Base-by-base conservation (phyloP, 164 flowering plant genomes). In the Kalanchoe fedtschenkoi region DNA sequence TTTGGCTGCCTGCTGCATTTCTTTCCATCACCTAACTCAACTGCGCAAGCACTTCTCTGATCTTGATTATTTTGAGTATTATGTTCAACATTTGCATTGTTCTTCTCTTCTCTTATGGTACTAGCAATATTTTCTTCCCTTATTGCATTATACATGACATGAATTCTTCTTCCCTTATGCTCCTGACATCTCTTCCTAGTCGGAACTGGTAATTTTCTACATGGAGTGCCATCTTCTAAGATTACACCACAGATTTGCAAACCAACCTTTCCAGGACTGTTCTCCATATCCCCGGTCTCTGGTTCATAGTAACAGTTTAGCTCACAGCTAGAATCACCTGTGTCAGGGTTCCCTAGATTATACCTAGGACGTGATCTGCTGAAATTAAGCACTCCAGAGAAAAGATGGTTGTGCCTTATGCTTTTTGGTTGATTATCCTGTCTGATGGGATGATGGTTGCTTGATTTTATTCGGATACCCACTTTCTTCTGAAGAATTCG, bases 151-250 rank as follows among this genome's bases (percentile, higher is more conserved):
- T 38, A 55, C 15, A 15, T 34, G 29, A 19, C 65, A 21, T 67
- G 66, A 29, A 70, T 56, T 57, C 61, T 76, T 75, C 62, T 73
- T 6, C 83, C 85, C 67, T 81, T 81, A 76, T 83, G 85, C 55
- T 74, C 67, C 1, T 46, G 54, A 61, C 85, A 82, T 58, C 91
- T 74, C 58, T 81, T 81, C 65, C 81, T 81, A 33, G 88, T 81
- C 43, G 66, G 22, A 62, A 80, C 66, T 32, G 88, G 81, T n/a
- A 54, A 67, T 21, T 34, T 72, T 60, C 34, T 75, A 60, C 91
- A 86, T 29, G 71, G 29, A n/a, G 73, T 62, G 42, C 74, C 74
- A 70, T 72, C 64, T 51, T 66, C 67, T 19, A 67, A 47, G 44
- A 54, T 33, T 9, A 65, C 66, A 37, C 78, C 76, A 55, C 74